Percentiles rank a stretch among this genome's conserved stretches.
Conservation (phyloP, 495 filamentous ascomycete genomes). For the Rhypophila decipiens region DNA sequence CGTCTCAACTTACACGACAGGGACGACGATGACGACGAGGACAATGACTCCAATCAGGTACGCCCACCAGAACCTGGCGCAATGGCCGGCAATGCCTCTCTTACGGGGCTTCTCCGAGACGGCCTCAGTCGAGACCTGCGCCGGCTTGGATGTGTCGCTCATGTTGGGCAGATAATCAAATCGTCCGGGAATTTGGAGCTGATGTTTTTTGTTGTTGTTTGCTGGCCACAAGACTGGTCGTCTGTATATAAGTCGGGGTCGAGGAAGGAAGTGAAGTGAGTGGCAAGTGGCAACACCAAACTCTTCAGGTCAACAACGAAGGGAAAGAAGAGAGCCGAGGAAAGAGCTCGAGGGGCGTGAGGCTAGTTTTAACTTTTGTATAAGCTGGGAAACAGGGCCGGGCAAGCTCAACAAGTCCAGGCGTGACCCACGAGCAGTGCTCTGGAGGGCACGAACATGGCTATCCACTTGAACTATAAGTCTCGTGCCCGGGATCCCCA, state of each 20-base stretch:
- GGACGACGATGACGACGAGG: slow-evolving; percentile 52
- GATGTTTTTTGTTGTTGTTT: no score
- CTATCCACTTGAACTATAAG: not conserved
- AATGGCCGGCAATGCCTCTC: slow-evolving; percentile 32
- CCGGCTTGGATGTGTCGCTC: slow-evolving; percentile 17
- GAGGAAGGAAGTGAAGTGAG: not conserved
- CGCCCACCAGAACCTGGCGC: slow-evolving; percentile 62
- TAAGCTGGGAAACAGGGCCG: no score
- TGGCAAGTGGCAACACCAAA: not conserved
- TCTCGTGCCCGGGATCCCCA: no score
- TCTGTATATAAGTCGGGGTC: no score
- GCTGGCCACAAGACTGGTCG: no score
- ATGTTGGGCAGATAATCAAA: slow-evolving; percentile 12
- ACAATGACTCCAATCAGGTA: slow-evolving; percentile 55
- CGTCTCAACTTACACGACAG: slow-evolving; percentile 57
- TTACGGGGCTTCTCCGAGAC: slow-evolving; percentile 17
- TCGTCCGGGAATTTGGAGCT: no score
- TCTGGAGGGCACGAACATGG: not conserved
- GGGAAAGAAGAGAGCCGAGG: not conserved
- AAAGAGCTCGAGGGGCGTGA: not conserved
- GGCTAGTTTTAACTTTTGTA: no score
- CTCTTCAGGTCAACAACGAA: not conserved
- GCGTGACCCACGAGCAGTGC: no score
- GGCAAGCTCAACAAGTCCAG: no score
- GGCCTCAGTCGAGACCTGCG: slow-evolving; percentile 17